Percentiles rank a stretch among this genome's conserved stretches.
phyloP scores from a whole-genome alignment of 148 eudicot species.

The Fagopyrum tataricum region DNA sequence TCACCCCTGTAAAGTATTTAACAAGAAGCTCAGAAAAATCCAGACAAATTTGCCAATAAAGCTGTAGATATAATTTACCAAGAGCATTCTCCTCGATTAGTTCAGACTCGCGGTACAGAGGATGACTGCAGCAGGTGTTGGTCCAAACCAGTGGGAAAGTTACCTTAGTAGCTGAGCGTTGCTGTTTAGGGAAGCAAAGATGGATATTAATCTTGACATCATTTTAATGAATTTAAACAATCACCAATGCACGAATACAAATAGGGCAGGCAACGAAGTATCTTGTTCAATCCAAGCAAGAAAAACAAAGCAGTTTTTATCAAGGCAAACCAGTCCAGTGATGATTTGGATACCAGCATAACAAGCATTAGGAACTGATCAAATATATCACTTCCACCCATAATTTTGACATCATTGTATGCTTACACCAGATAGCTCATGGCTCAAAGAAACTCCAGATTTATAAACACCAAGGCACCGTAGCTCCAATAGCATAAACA shows the following conservation, averaged over 20 bases:
- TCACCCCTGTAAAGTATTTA: slow-evolving; percentile 47
- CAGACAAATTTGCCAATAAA: neutral
- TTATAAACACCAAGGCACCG: neutral
- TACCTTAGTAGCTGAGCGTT: slow-evolving; percentile 90
- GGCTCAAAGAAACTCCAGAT: neutral
- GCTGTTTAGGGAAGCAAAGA: slow-evolving; percentile 45
- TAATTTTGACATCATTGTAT: no score
- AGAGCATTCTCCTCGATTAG: slow-evolving; percentile 66
- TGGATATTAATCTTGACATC: slow-evolving; percentile 46
- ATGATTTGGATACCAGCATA: no score
- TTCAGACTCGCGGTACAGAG: slow-evolving; percentile 77
- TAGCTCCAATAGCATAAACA: neutral
- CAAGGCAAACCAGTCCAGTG: no score
- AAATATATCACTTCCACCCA: no score
- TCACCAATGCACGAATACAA: neutral
- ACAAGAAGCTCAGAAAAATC: neutral
- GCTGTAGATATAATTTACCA: slow-evolving; percentile 33
- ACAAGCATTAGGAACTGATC: no score
- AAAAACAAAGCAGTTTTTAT: no score
- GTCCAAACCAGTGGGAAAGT: slow-evolving; percentile 98
- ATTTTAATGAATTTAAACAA: neutral
- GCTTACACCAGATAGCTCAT: no score
- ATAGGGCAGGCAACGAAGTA: neutral
- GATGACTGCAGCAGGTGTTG: slow-evolving; percentile 98
- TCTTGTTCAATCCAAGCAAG: neutral